Evolutionary conservation across 1,284 basidiomycete species (phyloP), one percentile per base, ranked within the genome.

Genomic region (Cutaneotrichosporon arboriforme): DNA sequence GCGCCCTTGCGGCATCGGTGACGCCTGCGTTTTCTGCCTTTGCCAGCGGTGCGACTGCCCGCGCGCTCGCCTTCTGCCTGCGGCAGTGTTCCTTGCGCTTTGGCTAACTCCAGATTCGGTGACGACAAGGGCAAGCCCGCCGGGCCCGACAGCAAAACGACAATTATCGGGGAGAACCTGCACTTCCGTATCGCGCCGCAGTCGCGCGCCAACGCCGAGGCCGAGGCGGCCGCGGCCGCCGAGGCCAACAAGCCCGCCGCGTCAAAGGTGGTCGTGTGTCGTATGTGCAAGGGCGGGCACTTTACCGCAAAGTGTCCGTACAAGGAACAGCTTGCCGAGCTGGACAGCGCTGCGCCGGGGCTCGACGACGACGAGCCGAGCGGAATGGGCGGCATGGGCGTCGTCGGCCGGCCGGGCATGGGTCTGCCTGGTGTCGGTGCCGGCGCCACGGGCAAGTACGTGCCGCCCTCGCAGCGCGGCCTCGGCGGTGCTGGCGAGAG

Each of bases 241-340:
- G 83, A 87, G 61, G 78, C 79, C 49, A 77, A 88, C 65, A 91
- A 90, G 75, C 76, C 75, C 26, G 82, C 84, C 63, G 82, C 89
- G 23, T 83, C 77, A 51, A 91, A 91, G 73, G 90, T 91, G 68
- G 90, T 99, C 60, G 79, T 83, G 49, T 99, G 94, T 81, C 84
- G 96, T 65, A 78, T 96, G 55, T 98, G 96, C 79, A 91, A 94
- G 74, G 94, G 94, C 53, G 88, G 88, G 64, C 96, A 98, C 78
- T 98, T 93, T 76, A 99, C 96, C 12, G 88, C 92, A 58, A 92
- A 93, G 75, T 98, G 96, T 82, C 96, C 96, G 12, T 96, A 96
- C 83, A 96, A 92, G 77, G 93, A 97, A 65, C 88, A 89, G 18
- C 75, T 83, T 40, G 79, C 78, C 42, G 83, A 90, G 12, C 83